A percentile compares a stretch with the other conserved stretches of the same genome.
These are phyloP conservation scores for Terfezia boudieri DNA, from an alignment of 495 filamentous ascomycete species.

Conservation along the genomic window DNA sequence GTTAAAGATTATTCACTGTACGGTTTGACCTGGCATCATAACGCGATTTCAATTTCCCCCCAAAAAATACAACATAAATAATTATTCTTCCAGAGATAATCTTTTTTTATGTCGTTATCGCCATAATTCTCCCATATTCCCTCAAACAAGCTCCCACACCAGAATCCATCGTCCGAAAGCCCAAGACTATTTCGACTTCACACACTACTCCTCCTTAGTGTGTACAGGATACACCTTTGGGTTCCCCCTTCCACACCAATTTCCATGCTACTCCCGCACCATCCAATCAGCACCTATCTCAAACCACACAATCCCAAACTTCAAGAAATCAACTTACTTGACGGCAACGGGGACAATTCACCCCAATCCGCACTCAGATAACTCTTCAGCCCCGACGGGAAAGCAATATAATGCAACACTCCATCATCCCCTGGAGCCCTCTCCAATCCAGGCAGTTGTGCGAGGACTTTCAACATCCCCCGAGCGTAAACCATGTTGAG, in stretches of 20 bases:
- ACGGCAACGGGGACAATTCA: conserved; percentile 10
- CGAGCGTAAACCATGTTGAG: conserved; percentile 3
- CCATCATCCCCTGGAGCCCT: conserved; percentile 10
- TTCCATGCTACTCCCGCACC: not conserved
- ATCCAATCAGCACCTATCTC: not conserved
- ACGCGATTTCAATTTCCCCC: too few species aligned
- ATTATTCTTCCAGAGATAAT: too few species aligned
- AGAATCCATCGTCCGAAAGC: too few species aligned
- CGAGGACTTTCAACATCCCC: conserved; percentile 7
- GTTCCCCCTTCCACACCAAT: not conserved
- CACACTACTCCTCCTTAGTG: too few species aligned
- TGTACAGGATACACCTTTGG: too few species aligned
- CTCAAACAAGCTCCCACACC: too few species aligned
- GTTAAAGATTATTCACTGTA: too few species aligned
- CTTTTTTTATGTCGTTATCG: too few species aligned
- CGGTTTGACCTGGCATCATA: too few species aligned
- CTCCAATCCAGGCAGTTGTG: conserved; percentile 2
- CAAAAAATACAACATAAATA: too few species aligned
- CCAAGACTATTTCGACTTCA: too few species aligned
- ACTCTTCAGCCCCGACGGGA: conserved; percentile 4
- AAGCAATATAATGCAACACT: conserved; percentile 4
- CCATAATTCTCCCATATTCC: too few species aligned
- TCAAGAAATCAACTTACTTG: conserved; percentile 4
- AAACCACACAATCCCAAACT: not conserved
- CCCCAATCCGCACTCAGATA: conserved; percentile 12